Percentiles rank a stretch among this genome's conserved stretches.
These are phyloP conservation scores for Orbilia blumenaviensis DNA, from an alignment of 2,329 filamentous ascomycete species.

Conservation along the genomic window DNA sequence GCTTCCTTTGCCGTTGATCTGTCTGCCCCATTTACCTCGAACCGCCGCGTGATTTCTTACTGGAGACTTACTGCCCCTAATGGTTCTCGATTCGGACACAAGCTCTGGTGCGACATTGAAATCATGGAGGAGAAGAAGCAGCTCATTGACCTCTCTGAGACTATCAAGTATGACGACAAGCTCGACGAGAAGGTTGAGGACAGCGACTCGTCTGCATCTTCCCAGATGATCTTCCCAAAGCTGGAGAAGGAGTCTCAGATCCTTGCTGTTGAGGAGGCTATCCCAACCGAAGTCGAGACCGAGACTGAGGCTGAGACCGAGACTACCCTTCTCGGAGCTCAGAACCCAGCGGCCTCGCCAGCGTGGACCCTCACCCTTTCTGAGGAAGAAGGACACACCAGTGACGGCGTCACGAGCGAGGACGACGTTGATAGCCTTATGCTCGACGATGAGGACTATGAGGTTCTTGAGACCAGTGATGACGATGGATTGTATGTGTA, in stretches of 20 bases:
- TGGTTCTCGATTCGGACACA: conserved; percentile 86
- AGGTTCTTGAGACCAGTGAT: conserved; percentile 93
- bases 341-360: conserved; percentile 61
- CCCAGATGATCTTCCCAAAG: conserved; percentile 95
- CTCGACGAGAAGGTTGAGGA: conserved; percentile 58
- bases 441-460: conserved; percentile 93
- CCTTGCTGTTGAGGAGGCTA: conserved; percentile 77
- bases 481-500: conserved; percentile 69
- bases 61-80: conserved; percentile 89
- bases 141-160: conserved; percentile 45
- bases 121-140: conserved; percentile 64
- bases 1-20: conserved; percentile 84
- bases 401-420: conserved; percentile 63
- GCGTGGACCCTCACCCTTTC: conserved; percentile 53
- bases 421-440: conserved; percentile 75
- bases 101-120: conserved; percentile 91
- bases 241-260: conserved; percentile 91
- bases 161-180: conserved; percentile 54
- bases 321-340: conserved; percentile 69
- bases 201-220: conserved; percentile 60
- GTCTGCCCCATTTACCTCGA: conserved; percentile 72
- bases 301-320: conserved; percentile 66
- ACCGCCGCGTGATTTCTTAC: conserved; percentile 86
- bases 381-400: conserved; percentile 52
- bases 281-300: conserved; percentile 60